Base-by-base conservation (phyloP, 129 eudicot genomes). In the Apium graveolens region DNA sequence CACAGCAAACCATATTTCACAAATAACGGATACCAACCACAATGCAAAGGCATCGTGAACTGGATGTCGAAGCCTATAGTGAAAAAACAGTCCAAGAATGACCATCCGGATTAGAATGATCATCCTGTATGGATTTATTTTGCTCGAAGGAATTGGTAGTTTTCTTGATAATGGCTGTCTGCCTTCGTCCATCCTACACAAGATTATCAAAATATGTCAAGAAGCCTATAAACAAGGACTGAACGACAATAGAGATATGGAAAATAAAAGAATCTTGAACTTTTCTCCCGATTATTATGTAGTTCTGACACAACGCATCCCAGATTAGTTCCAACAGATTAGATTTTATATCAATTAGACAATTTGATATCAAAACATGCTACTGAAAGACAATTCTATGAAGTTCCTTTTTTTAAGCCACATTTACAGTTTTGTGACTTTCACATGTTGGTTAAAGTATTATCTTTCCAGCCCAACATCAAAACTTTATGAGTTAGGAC, bases 91-190 rank as follows among this genome's bases (percentile, higher is more conserved):
- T 11, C 93, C 95, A 60, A 93, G 90, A 81, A 93, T 84, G 31
- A 34, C 96, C 80, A 93, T 82, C 60, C 98, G 96, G 3, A 85
- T 62, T 69, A 93, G 73, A 77, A 93, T 91, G 66, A 91, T 79
- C 83, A 93, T 85, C 83, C 98, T 82, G 87, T 93, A 93, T 53
- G 98, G 98, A 79, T 76, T 93, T 84, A 93, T 91, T 88, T 87
- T 93, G 97, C 98, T 93, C 74, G 98, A 91, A 78, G 98, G 83
- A 80, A 93, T 91, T 0, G 98, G 98, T 73, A 87, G 38, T 88
- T 93, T 93, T 81, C 98, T 91, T 27, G 98, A 93, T 35, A 93
- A 95, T 62, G 98, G 98, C 73, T 93, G 98, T 78, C 98, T 85
- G 42, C 98, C 98, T 83, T 93, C 98, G 21, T 93, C 98, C 97